Conservation (phyloP, 164 flowering plant genomes). For the Brasenia schreberi region DNA sequence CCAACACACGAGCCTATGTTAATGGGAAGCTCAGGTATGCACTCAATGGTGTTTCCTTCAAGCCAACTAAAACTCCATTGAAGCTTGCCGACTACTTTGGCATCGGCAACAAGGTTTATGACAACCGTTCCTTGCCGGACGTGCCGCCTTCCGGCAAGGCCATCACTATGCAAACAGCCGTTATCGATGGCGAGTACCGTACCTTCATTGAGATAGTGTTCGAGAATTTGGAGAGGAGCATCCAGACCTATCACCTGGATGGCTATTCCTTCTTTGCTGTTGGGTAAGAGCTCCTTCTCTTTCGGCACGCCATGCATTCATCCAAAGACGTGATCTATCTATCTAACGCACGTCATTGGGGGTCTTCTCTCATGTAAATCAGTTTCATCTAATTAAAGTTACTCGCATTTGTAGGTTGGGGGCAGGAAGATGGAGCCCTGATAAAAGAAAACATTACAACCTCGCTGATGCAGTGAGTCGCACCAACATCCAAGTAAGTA, state of each 20-base stretch:
- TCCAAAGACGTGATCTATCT: not conserved
- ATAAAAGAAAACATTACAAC: conserved; percentile 15
- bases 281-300: conserved; percentile 14
- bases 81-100: conserved; percentile 26
- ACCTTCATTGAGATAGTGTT: conserved; percentile 23
- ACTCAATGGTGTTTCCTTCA: conserved; percentile 24
- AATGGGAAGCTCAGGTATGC: conserved; percentile 12
- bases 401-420: conserved; percentile 17
- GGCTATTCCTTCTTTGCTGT: conserved; percentile 32
- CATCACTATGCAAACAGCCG: conserved; percentile 7
- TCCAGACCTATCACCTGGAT: conserved; percentile 33
- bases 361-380: not conserved
- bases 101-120: conserved; percentile 1
- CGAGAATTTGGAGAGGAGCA: conserved; percentile 7
- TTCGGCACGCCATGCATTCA: not conserved
- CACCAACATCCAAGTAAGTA: conserved; percentile 17
- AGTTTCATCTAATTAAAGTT: not conserved
- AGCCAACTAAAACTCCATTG: conserved; percentile 25
- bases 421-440: conserved; percentile 14
- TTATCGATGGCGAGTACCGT: conserved; percentile 10
- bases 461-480: conserved; percentile 23
- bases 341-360: not conserved
- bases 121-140: conserved; percentile 3
- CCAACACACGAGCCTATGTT: conserved; percentile 7
- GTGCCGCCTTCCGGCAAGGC: conserved; percentile 10